A percentile compares a stretch with the other conserved stretches of the same genome.
Evolutionary conservation across 495 filamentous ascomycete genomes (phyloP).

Genomic region (Trichoderma parareesei): DNA sequence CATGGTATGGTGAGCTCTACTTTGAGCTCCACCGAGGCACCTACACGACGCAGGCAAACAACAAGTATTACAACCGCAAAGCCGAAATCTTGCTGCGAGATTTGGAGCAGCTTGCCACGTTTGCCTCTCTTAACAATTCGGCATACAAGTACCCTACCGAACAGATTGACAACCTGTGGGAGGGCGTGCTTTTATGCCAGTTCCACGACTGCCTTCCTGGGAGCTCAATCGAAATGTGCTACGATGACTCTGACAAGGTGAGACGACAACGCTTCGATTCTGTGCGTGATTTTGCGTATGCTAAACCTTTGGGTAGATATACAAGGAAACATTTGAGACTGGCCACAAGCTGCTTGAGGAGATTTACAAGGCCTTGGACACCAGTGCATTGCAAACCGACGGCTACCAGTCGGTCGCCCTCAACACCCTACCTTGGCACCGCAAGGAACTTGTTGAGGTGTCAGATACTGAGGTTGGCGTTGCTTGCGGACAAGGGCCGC

Average conservation of each 20-base stretch:
- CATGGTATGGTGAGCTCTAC: constrained; percentile 97
- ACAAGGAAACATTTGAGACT: constrained; percentile 70
- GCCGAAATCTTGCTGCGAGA: constrained; percentile 78
- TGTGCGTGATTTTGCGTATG: background rate
- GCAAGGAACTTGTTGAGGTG: constrained; percentile 61
- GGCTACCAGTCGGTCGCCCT: constrained; percentile 45
- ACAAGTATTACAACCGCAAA: constrained; percentile 87
- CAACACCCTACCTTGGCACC: constrained; percentile 79
- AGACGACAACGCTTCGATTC: constrained; percentile 9
- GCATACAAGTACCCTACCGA: constrained; percentile 86
- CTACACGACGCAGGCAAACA: constrained; percentile 95
- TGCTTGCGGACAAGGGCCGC: constrained; percentile 39
- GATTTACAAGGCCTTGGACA: constrained; percentile 57
- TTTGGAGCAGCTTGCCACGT: constrained; percentile 78
- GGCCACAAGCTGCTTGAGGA: constrained; percentile 63
- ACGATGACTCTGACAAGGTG: constrained; percentile 80
- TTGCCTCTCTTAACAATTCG: constrained; percentile 63
- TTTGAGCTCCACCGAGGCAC: constrained; percentile 95
- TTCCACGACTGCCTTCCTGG: constrained; percentile 97
- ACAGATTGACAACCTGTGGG: constrained; percentile 90
- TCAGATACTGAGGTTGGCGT: constrained; percentile 38
- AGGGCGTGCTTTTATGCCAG: constrained; percentile 75
- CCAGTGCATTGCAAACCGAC: constrained; percentile 31
- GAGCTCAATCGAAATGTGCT: constrained; percentile 95
- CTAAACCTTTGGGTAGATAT: constrained; percentile 46